Evolutionary conservation across 768 basidiomycete genomes (phyloP).

Genomic region (Pulveroboletus frians): DNA sequence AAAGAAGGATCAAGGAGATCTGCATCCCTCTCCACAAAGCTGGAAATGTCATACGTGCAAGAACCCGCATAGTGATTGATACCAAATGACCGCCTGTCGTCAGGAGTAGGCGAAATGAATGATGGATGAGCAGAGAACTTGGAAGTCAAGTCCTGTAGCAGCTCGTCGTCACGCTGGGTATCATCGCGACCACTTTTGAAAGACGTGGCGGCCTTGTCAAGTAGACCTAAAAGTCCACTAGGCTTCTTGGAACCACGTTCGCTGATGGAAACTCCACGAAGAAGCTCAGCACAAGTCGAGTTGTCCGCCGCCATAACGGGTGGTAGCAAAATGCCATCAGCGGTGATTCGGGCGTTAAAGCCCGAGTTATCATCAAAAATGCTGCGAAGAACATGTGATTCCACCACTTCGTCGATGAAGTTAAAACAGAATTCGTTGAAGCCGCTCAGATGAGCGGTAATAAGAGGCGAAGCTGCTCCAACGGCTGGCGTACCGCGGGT

Average conservation of each 20-base stretch:
- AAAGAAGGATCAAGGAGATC: constrained; percentile 53
- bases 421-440: constrained; percentile 62
- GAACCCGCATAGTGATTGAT: constrained; percentile 58
- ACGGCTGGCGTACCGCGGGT: constrained; percentile 42
- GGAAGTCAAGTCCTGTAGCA: constrained; percentile 45
- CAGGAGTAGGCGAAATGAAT: constrained; percentile 37
- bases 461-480: constrained; percentile 43
- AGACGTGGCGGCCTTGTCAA: constrained; percentile 47
- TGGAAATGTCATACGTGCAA: constrained; percentile 47
- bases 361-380: constrained; percentile 48
- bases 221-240: constrained; percentile 51
- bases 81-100: constrained; percentile 41
- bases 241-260: constrained; percentile 48
- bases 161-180: constrained; percentile 43
- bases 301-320: constrained; percentile 49
- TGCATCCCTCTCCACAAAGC: constrained; percentile 46
- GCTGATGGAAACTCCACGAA: constrained; percentile 48
- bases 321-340: constrained; percentile 51
- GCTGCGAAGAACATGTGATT: constrained; percentile 50
- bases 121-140: constrained; percentile 47
- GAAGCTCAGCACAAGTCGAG: constrained; percentile 49
- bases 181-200: constrained; percentile 48
- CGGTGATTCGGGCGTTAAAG: constrained; percentile 40
- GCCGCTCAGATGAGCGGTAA: constrained; percentile 51
- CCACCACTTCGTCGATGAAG: constrained; percentile 54